Evolutionary conservation across 768 basidiomycete genomes (phyloP).

Genomic region (Leccinum subgranulosum): DNA sequence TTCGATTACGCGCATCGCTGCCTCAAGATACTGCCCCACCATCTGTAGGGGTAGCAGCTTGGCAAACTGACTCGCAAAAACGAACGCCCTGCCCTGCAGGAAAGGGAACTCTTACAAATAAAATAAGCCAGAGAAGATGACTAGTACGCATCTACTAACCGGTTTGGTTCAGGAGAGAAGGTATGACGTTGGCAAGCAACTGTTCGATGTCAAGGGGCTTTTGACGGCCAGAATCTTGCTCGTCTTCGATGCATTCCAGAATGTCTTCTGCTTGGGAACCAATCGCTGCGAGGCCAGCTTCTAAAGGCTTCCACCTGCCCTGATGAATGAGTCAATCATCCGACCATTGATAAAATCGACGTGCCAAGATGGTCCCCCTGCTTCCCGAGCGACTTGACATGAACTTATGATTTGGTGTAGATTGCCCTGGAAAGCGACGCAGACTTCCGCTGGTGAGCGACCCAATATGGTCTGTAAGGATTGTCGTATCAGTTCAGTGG

Average conservation of each 20-base stretch:
- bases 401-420: conserved; percentile 54
- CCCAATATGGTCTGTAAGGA: conserved; percentile 52
- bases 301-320: conserved; percentile 87
- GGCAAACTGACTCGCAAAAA: conserved; percentile 89
- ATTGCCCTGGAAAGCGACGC: conserved; percentile 48
- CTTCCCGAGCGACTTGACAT: conserved; percentile 53
- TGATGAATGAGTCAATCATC: conserved; percentile 4
- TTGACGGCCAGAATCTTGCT: conserved; percentile 56
- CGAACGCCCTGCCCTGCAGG: conserved; percentile 91
- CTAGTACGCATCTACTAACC: conserved; percentile 45
- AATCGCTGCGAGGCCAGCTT: conserved; percentile 77
- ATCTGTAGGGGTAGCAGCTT: conserved; percentile 68
- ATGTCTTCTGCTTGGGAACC: conserved; percentile 80
- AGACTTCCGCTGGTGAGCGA: conserved; percentile 48
- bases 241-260: conserved; percentile 73
- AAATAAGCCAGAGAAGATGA: neutral
- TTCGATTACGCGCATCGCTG: conserved; percentile 84
- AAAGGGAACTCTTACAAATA: conserved; percentile 70
- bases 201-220: conserved; percentile 76
- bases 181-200: conserved; percentile 76
- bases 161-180: conserved; percentile 64
- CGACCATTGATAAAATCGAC: conserved; percentile 13
- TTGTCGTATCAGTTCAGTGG: conserved; percentile 1
- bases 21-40: conserved; percentile 83
- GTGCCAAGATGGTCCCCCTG: conserved; percentile 63